These are phyloP conservation scores for Phyllachora maydis DNA, from an alignment of 2,329 filamentous ascomycete species.

Conservation along the genomic window DNA sequence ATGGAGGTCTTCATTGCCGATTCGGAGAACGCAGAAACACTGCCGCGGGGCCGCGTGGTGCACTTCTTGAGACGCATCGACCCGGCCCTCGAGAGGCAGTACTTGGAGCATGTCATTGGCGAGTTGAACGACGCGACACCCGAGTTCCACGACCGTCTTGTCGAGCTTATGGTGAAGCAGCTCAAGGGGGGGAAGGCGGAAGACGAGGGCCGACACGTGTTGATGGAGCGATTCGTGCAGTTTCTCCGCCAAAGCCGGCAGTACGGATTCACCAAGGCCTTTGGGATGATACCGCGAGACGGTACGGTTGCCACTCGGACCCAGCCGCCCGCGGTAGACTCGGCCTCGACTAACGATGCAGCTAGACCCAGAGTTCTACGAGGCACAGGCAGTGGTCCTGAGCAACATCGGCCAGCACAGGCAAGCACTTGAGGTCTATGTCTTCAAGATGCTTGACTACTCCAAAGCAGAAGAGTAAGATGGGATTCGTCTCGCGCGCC, in stretches of 20 bases:
- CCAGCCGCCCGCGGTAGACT: too few species aligned
- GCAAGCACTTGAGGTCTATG: slow-evolving; percentile 91
- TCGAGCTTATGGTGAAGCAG: slow-evolving; percentile 47
- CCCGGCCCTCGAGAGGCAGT: slow-evolving; percentile 49
- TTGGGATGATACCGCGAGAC: slow-evolving; percentile 59
- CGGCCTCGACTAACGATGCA: too few species aligned
- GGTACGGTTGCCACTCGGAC: slow-evolving; percentile 25
- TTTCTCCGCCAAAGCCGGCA: slow-evolving; percentile 60
- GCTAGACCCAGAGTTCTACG: slow-evolving; percentile 65
- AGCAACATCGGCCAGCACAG: slow-evolving; percentile 92
- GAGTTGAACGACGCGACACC: slow-evolving; percentile 72
- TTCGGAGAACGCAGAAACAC: slow-evolving; percentile 79
- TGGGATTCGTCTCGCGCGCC: slow-evolving; percentile 5
- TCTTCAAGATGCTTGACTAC: slow-evolving; percentile 80
- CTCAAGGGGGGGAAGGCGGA: slow-evolving; percentile 17
- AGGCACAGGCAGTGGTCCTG: slow-evolving; percentile 74
- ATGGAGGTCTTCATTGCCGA: slow-evolving; percentile 92
- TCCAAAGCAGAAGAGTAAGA: slow-evolving; percentile 79
- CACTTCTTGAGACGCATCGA: slow-evolving; percentile 55
- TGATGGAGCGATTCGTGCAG: slow-evolving; percentile 45
- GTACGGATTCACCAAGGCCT: slow-evolving; percentile 63
- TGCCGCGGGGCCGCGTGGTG: slow-evolving; percentile 60
- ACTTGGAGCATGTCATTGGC: slow-evolving; percentile 77
- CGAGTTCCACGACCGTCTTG: slow-evolving; percentile 70
- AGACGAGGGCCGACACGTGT: slow-evolving; percentile 28